These are phyloP conservation scores for Salix suchowensis DNA, from an alignment of 345 rosid species.

Conservation along the genomic window DNA sequence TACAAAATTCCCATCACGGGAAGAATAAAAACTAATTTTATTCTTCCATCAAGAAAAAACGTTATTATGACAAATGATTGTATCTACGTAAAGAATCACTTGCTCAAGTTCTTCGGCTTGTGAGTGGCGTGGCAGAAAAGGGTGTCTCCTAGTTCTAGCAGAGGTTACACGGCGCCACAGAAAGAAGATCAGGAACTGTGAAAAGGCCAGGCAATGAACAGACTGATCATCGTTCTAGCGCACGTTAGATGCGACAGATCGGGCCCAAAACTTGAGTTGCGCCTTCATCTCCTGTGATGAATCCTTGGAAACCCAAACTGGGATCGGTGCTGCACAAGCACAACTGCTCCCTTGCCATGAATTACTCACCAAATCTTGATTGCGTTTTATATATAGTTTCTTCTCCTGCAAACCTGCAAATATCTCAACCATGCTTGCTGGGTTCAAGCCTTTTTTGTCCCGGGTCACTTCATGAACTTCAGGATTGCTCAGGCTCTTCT, in stretches of 20 bases:
- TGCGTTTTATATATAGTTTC: constrained; percentile 5
- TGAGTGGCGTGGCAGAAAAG: background rate
- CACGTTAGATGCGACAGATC: constrained; percentile 68
- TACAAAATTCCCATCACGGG: no score
- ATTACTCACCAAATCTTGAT: background rate
- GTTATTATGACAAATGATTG: background rate
- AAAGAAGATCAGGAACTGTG: background rate
- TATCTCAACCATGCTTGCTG: constrained; percentile 19
- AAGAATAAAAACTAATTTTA: background rate
- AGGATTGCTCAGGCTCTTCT: constrained; percentile 42
- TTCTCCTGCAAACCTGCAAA: constrained; percentile 39
- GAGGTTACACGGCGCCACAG: background rate
- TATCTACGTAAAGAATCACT: background rate
- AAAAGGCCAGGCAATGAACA: no score
- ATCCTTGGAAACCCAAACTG: constrained; percentile 36
- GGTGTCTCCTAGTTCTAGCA: no score
- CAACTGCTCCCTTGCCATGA: constrained; percentile 31
- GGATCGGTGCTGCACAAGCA: constrained; percentile 33
- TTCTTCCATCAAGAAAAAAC: background rate
- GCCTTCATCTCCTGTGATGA: constrained; percentile 53
- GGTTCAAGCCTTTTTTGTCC: constrained; percentile 35
- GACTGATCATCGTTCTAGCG: background rate
- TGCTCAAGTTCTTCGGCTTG: background rate
- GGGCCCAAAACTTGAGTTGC: constrained; percentile 67
- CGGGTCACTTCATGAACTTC: constrained; percentile 44